These are phyloP conservation scores for Cystofilobasidium bisporidii DNA, from an alignment of 768 basidiomycete species.

Conservation along the genomic window DNA sequence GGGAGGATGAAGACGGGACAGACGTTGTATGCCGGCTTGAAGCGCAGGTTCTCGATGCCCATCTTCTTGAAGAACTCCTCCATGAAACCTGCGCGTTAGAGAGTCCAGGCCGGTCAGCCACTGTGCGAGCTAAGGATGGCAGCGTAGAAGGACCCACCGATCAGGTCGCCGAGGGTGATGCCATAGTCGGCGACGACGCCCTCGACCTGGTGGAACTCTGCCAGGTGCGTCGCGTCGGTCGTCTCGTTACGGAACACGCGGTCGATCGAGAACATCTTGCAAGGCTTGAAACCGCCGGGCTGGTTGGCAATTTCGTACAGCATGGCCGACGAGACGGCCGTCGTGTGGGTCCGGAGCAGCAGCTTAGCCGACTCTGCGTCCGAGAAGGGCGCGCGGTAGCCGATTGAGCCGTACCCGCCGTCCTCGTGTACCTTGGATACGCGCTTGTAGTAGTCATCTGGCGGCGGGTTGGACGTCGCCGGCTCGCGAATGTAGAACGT, in stretches of 20 bases:
- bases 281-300: slow-evolving; percentile 43
- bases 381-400: slow-evolving; percentile 96
- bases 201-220: slow-evolving; percentile 99
- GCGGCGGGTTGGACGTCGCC: slow-evolving; percentile 48
- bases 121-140: no score
- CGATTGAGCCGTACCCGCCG: slow-evolving; percentile 78
- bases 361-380: slow-evolving; percentile 84
- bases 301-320: slow-evolving; percentile 83
- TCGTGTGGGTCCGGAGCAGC: slow-evolving; percentile 91
- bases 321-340: slow-evolving; percentile 87
- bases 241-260: slow-evolving; percentile 98
- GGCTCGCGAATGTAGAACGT: slow-evolving; percentile 70
- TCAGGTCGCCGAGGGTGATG: slow-evolving; percentile 86
- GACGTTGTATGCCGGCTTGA: slow-evolving; percentile 93
- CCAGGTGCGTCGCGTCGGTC: slow-evolving; percentile 94
- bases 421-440: slow-evolving; percentile 71
- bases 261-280: slow-evolving; percentile 91
- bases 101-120: not conserved
- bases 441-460: slow-evolving; percentile 70
- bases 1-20: not conserved
- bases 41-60: slow-evolving; percentile 84
- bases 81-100: slow-evolving; percentile 81
- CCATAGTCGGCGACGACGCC: slow-evolving; percentile 93
- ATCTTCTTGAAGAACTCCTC: slow-evolving; percentile 95
- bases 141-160: slow-evolving; percentile 51